Evolutionary conservation across 768 basidiomycete genomes (phyloP).

Genomic region (Scleroderma bovista): DNA sequence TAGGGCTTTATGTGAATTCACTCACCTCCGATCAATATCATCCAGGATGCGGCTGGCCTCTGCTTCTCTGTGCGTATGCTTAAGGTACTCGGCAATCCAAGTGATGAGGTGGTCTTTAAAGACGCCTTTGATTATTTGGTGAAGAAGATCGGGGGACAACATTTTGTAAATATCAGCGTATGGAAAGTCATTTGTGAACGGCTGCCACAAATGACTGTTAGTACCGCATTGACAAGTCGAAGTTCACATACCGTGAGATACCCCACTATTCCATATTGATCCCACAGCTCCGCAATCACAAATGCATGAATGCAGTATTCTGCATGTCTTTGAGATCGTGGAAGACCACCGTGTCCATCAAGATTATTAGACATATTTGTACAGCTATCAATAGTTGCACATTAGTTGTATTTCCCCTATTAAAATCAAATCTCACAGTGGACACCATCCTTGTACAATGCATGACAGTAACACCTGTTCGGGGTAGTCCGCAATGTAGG

Average conservation of each 20-base stretch:
- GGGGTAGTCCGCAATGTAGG: conserved; percentile 37
- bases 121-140: conserved; percentile 5
- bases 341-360: neutral
- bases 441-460: too few relatives aligned
- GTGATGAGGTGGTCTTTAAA: conserved; percentile 12
- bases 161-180: too few relatives aligned
- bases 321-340: neutral
- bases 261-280: neutral
- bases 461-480: too few relatives aligned
- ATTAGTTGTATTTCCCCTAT: neutral
- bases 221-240: neutral
- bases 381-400: neutral
- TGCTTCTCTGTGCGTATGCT: neutral
- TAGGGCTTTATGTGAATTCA: too few relatives aligned
- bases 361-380: neutral
- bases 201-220: neutral
- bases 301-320: neutral
- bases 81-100: conserved; percentile 6
- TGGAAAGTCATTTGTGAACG: neutral
- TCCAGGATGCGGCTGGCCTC: conserved; percentile 3
- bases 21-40: too few relatives aligned
- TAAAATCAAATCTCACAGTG: neutral
- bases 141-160: too few relatives aligned
- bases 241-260: neutral
- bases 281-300: neutral